Base-by-base conservation (phyloP, 345 rosid species). In the Citrus inodora region DNA sequence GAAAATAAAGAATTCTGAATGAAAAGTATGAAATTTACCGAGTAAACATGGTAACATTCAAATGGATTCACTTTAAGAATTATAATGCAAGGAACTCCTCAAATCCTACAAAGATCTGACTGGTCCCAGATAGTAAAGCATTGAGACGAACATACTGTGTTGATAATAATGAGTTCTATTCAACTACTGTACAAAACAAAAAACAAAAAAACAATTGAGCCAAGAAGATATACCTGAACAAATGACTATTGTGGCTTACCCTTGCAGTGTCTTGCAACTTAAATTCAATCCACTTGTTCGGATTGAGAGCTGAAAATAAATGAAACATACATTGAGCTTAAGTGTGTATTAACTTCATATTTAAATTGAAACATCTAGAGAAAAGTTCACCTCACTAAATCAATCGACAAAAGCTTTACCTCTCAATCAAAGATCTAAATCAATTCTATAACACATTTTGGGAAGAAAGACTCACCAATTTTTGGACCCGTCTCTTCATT, bases 261-360 rank as follows among this genome's bases (percentile, higher is more conserved):
- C 92, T 89, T 35, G 95, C 98, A 63, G 97, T 91, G 80, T 95
- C 98, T 85, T 91, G 97, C 76, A 95, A 88, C 87, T 92, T 95
- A 80, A 95, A 95, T 86, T 87, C 98, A 87, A 87, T 87, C 98
- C 98, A 95, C 79, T 93, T 92, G 80, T 95, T 89, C 16, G 98
- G 91, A 75, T 89, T 92, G 70, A 95, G 90, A 80, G 98, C 98
- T 92, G 87, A 79, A 82, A 83, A 64, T 59, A 67, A 4, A 9
- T 32, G 75, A 79, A 78, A 80, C 21, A n/a, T 65, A 35, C 60
- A n/a, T 24, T 77, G 21, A 84, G 68, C 0, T 6, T 24, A 4
- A 40, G 51, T 8, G 22, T 3, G 27, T 1, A 10, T 21, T 9
- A 71, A 13, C 64, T 71, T 51, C 65, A 32, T 70, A 19, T 51